These are phyloP conservation scores for Saturnispora besseyi DNA, from an alignment of 805 yeast genomes.

Conservation along the genomic window DNA sequence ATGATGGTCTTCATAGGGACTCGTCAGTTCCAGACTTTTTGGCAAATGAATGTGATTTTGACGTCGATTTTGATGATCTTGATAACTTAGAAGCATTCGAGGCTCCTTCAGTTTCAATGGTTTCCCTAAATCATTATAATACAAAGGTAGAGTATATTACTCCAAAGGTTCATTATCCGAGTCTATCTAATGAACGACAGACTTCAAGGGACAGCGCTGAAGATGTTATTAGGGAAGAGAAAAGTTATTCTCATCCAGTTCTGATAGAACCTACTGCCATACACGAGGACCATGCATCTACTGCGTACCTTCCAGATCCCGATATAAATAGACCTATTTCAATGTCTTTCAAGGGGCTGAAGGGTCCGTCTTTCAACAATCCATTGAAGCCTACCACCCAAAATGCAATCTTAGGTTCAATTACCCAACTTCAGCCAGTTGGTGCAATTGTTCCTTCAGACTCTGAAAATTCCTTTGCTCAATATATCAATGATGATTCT, in stretches of 20 bases:
- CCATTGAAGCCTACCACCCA: constrained; percentile 21
- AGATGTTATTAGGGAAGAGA: constrained; percentile 11
- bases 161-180: not conserved
- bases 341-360: constrained; percentile 54
- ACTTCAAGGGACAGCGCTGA: constrained; percentile 12
- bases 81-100: constrained; percentile 2
- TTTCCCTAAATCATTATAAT: not conserved
- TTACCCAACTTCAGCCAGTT: constrained; percentile 12
- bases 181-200: not conserved
- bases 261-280: not conserved
- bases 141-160: not conserved
- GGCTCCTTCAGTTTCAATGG: not conserved
- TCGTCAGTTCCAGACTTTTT: constrained; percentile 11
- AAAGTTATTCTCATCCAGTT: constrained; percentile 2
- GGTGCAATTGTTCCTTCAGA: constrained; percentile 13
- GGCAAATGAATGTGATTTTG: constrained; percentile 9
- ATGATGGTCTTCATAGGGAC: constrained; percentile 1
- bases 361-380: constrained; percentile 41
- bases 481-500: not conserved
- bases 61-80: constrained; percentile 1
- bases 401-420: constrained; percentile 24
- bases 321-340: constrained; percentile 20
- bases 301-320: constrained; percentile 14
- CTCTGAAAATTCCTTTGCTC: constrained; percentile 13
- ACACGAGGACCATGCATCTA: not conserved